Evolutionary conservation across 2,329 filamentous ascomycete species (phyloP).

Genomic region (Mycocentrospora acerina): DNA sequence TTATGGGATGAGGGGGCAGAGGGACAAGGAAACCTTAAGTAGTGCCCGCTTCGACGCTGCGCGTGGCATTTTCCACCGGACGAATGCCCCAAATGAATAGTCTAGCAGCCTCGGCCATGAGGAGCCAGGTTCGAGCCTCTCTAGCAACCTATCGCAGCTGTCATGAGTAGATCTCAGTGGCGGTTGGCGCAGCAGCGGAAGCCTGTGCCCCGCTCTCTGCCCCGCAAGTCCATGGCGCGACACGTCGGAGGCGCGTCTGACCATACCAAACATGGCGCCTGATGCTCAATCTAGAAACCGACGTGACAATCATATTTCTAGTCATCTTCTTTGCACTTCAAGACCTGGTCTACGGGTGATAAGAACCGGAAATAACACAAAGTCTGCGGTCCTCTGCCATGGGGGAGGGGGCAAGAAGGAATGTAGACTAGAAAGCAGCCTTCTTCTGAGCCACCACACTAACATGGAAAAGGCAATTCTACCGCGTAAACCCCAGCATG

Average conservation of each 20-base stretch:
- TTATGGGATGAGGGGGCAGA: slow-evolving; percentile 22
- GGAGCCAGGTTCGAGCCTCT: slow-evolving; percentile 26
- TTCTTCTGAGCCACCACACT: slow-evolving; percentile 19
- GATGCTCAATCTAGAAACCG: slow-evolving; percentile 16
- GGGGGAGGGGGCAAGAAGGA: too few relatives aligned
- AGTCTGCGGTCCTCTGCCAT: too few relatives aligned
- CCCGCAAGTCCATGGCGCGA: slow-evolving; percentile 25
- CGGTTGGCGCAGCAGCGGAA: slow-evolving; percentile 21
- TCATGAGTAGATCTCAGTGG: slow-evolving; percentile 17
- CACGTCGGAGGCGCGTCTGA: slow-evolving; percentile 14
- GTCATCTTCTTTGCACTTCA: too few relatives aligned
- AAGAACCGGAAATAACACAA: too few relatives aligned
- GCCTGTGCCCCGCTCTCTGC: slow-evolving; percentile 36
- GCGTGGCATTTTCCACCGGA: slow-evolving; percentile 23
- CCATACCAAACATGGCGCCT: slow-evolving; percentile 12
- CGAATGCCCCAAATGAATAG: slow-evolving; percentile 10
- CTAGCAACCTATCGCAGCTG: slow-evolving; percentile 23
- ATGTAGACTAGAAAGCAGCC: too few relatives aligned
- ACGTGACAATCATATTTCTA: background rate
- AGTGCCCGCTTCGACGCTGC: slow-evolving; percentile 28
- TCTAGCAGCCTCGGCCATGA: slow-evolving; percentile 35
- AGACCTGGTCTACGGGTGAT: too few relatives aligned
- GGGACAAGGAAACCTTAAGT: slow-evolving; percentile 32
- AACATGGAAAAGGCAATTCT: slow-evolving; percentile 22
- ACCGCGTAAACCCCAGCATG: slow-evolving; percentile 8